Conservation (phyloP, 2,329 filamentous ascomycete species). For the Westerdykella aurantiaca region DNA sequence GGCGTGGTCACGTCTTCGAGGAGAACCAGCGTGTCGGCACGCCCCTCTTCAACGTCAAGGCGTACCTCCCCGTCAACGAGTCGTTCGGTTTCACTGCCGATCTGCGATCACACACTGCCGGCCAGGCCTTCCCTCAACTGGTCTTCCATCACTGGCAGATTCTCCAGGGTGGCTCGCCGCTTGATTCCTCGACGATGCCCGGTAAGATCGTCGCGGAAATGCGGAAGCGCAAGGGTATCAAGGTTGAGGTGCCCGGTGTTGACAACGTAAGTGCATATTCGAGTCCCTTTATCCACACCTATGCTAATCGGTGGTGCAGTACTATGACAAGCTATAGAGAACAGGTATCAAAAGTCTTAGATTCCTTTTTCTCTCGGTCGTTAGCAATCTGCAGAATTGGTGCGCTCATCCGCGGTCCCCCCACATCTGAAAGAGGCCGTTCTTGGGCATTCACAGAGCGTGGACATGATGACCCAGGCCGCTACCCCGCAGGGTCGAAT, state of each 20-base stretch:
- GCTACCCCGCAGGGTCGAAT: constrained; percentile 5
- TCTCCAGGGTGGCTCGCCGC: constrained; percentile 85
- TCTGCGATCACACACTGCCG: constrained; percentile 85
- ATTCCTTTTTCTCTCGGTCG: constrained; percentile 37
- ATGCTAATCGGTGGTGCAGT: constrained; percentile 53
- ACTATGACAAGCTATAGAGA: constrained; percentile 97
- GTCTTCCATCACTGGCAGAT: constrained; percentile 99
- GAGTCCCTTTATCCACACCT: not conserved
- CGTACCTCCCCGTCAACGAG: constrained; percentile 92
- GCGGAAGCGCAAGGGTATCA: constrained; percentile 99
- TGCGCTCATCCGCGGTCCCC: constrained; percentile 25
- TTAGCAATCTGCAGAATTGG: constrained; percentile 31
- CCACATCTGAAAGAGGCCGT: constrained; percentile 28
- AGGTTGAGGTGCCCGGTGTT: constrained; percentile 86
- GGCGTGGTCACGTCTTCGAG: constrained; percentile 97
- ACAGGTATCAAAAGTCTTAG: constrained; percentile 41
- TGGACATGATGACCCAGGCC: constrained; percentile 7
- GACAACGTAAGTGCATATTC: constrained; percentile 76
- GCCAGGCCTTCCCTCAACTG: constrained; percentile 97
- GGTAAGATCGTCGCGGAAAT: constrained; percentile 79
- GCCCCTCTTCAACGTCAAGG: constrained; percentile 99
- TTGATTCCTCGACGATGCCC: constrained; percentile 76
- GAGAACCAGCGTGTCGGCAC: constrained; percentile 98
- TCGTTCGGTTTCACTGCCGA: constrained; percentile 99
- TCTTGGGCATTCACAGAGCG: constrained; percentile 29